Base-by-base conservation (phyloP, 2,329 filamentous ascomycete species). In the Aspergillus aculeatus region DNA sequence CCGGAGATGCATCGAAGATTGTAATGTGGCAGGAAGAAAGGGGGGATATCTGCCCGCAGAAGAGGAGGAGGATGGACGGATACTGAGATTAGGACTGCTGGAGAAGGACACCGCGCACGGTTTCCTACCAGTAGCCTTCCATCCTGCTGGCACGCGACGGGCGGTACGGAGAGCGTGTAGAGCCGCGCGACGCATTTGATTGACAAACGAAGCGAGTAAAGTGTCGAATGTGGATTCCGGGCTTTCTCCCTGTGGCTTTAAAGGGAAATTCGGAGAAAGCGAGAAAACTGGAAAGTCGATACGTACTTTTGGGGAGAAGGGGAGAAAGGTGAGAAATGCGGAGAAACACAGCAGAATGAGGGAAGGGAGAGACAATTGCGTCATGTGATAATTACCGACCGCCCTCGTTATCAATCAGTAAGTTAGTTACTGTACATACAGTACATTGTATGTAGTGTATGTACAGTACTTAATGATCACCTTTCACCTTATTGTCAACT, bases 1-100 rank as follows among this genome's bases (percentile, higher is more conserved):
- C 38, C 80, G 79, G 50, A 81, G 70, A 70, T 80, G 75, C 80
- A 83, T 82, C 57, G 79, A 78, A 50, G 78, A 76, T 52, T 78
- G 76, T 23, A 79, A 57, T 21, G 71, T 66, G 31, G 72, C 74
- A 44, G 76, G 73, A 60, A 71, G 64, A 51, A 70, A 69, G 24
- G 70, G 69, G 58, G 73, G 68, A 54, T 75, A 73, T 66, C 68
- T 72, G 58, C 75, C 71, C 52, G 71, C 63, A 49, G 72, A 68
- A 57, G 72, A 68, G 58, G 70, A 71, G 49, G 71, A 68, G 57
- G 71, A 71, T 47, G 71, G 68, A 24, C 75, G 75, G 54, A 75
- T 64, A 60, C 70, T 68, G 64, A 78, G 66, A 58, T 70, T 70
- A 68, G 74, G 73, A 64, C 72, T 75, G 60, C 71, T 69, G 54